These are phyloP conservation scores for Limnanthes douglasii DNA, from an alignment of 345 rosid genomes.

Conservation along the genomic window DNA sequence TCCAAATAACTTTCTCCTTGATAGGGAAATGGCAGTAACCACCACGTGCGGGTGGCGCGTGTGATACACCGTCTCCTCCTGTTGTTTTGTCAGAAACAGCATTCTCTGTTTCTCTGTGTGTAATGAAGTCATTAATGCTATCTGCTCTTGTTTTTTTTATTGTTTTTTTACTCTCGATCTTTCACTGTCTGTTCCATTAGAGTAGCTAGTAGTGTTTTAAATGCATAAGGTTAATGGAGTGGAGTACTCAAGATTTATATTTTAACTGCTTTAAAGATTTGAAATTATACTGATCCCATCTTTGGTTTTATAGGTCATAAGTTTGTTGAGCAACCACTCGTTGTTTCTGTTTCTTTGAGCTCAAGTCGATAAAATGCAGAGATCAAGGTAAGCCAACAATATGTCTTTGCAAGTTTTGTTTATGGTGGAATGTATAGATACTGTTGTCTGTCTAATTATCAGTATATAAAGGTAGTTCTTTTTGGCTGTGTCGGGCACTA, in stretches of 20 bases:
- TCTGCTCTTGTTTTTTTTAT: too few species aligned
- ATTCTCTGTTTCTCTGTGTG: too few species aligned
- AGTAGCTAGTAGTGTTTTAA: too few species aligned
- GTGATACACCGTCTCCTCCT: too few species aligned
- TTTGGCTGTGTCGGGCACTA: not conserved
- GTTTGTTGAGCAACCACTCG: constrained; percentile 5
- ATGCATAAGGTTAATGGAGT: not conserved
- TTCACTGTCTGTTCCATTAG: too few species aligned
- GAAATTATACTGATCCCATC: not conserved
- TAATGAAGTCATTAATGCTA: too few species aligned
- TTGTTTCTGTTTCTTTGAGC: not conserved
- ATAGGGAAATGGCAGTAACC: too few species aligned
- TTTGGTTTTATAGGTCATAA: constrained; percentile 12
- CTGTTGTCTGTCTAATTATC: not conserved
- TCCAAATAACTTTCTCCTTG: too few species aligned
- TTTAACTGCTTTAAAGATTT: not conserved
- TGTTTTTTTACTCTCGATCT: too few species aligned
- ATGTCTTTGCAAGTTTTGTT: not conserved
- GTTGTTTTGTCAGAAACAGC: too few species aligned
- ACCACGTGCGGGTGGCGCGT: too few species aligned
- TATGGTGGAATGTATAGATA: not conserved
- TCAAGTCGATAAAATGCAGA: constrained; percentile 33
- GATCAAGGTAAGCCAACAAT: constrained; percentile 45
- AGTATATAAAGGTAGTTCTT: not conserved
- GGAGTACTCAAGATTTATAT: not conserved